Base-by-base conservation (phyloP, 2,329 filamentous ascomycete genomes). In the Huntiella omanensis region DNA sequence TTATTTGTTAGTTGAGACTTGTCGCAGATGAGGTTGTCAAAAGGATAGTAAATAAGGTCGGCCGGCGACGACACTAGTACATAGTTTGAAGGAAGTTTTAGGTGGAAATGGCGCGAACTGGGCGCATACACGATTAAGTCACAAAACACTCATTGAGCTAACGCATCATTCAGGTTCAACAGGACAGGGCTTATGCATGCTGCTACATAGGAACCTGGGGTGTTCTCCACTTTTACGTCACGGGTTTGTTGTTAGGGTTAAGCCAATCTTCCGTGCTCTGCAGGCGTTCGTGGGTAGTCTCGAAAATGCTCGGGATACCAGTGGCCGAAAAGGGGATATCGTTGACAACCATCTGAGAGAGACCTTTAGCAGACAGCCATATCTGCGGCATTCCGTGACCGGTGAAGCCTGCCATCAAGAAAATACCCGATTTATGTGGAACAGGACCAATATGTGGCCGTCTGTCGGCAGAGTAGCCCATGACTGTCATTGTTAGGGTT, bases 371-470 rank as follows among this genome's bases (percentile, higher is more conserved):
- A 4, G 59, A 54, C 0, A 66, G 55, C 15, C 64, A 63, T 13
- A 68, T 61, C 17, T 65, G 53, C 0, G 65, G 61, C 67, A 72
- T 72, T 0, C 69, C 69, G 47, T 70, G 67, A 0, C 69, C 69
- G 28, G 62, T 64, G 49, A 70, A 71, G 0, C 68, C 69, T 0
- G 63, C 66, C 16, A 66, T 54, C n/a, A 71, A 57, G 40, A 61
- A 66, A 50, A 66, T 60, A 4, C 58, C 59, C 2, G 56, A 47
- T 40, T 58, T 59, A 0, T 55, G 60, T 0, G 67, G 67, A 0
- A 71, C 56, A 0, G 53, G 51, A 0, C 68, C 67, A 1, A 72
- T 54, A n/a, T 64, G 60, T 0, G 68, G 67, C 12, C 62, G 51
- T 1, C 54, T 56, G 49, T 70, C 67, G 0, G 57, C 56, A 0